Base-by-base conservation (phyloP, 2,329 filamentous ascomycete genomes). In the Alternaria sp. region DNA sequence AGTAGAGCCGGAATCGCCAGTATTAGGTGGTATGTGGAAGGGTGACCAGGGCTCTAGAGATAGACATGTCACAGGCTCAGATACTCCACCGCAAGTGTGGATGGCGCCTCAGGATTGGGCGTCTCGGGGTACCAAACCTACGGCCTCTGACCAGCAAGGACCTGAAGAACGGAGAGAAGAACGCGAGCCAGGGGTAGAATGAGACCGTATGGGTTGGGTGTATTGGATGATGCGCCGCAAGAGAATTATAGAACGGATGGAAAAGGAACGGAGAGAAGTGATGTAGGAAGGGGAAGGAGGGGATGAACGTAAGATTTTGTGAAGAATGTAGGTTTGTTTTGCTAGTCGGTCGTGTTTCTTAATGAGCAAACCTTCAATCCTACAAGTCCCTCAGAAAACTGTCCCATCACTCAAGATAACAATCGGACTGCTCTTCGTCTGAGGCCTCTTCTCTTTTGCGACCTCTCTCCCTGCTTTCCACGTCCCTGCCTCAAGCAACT, bases 401-500 rank as follows among this genome's bases (percentile, higher is more conserved):
- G 72, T 75, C 0, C 72, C 72, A 61, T 74, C 72, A 43, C 71
- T 75, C 27, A 68, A n/a, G 45, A 75, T 73, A 8, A 75, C 61
- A 34, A 75, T 74, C 3, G 72, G 72, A 51, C 72, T 75, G 18
- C 66, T 68, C 51, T 74, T 75, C 1, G 69, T 74, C 30, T 62
- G 18, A 1, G 72, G 72, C 20, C 72, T 60, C 25, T 63, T 63
- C 61, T 66, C 61, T 43, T 65, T 67, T 12, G 72, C 71, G 22
- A 70, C 60, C 43, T 74, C 71, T 12, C 72, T 46, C 1, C 72
- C 72, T 22, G 67, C 65, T 89, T 97, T 97, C 94, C 94, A 98
- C 73, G 92, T 97, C 34, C 94, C 94, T 6, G 94, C 94, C 79
- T 98, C 94, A 10, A 98, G 83, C 81, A 98, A 86, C 79, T 98